Base-by-base conservation (phyloP, 768 basidiomycete species). In the Omphalotus guepiniiformis region DNA sequence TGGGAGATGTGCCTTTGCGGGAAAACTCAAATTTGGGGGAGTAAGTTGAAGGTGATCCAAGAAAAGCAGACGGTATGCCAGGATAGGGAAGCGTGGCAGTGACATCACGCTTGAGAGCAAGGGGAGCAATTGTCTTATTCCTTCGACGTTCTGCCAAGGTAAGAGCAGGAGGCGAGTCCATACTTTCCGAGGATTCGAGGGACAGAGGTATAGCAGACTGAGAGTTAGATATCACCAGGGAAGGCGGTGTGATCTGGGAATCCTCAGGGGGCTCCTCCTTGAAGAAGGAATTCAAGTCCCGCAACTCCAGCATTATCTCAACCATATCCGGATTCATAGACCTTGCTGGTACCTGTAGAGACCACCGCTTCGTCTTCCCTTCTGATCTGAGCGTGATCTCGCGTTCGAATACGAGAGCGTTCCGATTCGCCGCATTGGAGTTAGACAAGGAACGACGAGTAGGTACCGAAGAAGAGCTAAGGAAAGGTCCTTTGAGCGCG, bases 171-270 rank as follows among this genome's bases (percentile, higher is more conserved):
- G 46, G 39, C 1, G 43, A 53, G 19, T 50, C 42, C 26, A 65
- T 35, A 37, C 59, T 64, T n/a, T 44, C 57, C 6, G 58, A 57
- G n/a, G 68, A 66, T 47, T 66, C 67, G 11, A 65, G 54, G 16
- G 67, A 57, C 13, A 73, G 55, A 6, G 72, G 67, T 30, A 73
- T 54, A 2, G 68, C 58, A 39, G 55, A 63, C 39, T 70, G 64
- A 35, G 74, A 73, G 47, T 71, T 65, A n/a, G 74, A 74, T 32
- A 74, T 57, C 23, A 70, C 65, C 13, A 74, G 57, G 15, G 68
- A 62, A 5, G 69, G 68, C n/a, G 69, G 65, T 25, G 61, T 51
- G 23, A 60, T 52, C 27, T 47, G 48, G 38, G 54, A 58, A 48
- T 52, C 51, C 47, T 59, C 46, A 21, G 39, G 43, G 21, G 54